Conservation (phyloP, 768 basidiomycete genomes). For the Boletus sp. region DNA sequence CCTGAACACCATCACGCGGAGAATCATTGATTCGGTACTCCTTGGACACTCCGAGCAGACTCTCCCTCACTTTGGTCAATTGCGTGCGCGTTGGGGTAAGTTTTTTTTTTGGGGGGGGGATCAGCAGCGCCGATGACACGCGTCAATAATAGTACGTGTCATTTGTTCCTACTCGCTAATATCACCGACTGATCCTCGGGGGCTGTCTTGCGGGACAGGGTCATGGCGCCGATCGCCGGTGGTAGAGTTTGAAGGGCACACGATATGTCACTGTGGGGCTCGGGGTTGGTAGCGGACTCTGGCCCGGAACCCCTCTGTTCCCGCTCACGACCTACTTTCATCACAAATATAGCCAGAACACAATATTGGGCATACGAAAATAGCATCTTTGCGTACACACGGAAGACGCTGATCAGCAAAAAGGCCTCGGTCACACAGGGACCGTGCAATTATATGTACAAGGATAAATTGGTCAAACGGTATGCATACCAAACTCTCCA, state of each 20-base stretch:
- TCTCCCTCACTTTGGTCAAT: not conserved
- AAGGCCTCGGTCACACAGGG: too few relatives aligned
- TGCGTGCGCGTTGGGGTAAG: not conserved
- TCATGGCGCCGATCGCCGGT: not conserved
- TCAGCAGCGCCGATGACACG: not conserved
- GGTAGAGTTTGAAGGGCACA: not conserved
- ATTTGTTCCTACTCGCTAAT: not conserved
- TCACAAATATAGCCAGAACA: not conserved
- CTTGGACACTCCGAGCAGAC: not conserved
- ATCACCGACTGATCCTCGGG: not conserved
- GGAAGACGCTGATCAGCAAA: too few relatives aligned
- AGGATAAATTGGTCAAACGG: too few relatives aligned
- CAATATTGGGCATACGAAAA: too few relatives aligned
- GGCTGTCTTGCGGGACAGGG: not conserved
- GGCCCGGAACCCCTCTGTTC: not conserved
- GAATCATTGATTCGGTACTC: not conserved
- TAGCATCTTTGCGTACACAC: too few relatives aligned
- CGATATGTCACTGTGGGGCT: not conserved
- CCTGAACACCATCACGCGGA: slow-evolving; percentile 1
- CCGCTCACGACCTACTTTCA: not conserved
- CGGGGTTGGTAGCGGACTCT: not conserved
- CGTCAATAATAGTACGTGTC: not conserved
- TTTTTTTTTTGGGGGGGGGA: not conserved
- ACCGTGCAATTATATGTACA: too few relatives aligned
- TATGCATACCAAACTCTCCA: too few relatives aligned